phyloP scores from a whole-genome alignment of 352 stramenopile genomes.

The Globisporangium iwayamae region DNA sequence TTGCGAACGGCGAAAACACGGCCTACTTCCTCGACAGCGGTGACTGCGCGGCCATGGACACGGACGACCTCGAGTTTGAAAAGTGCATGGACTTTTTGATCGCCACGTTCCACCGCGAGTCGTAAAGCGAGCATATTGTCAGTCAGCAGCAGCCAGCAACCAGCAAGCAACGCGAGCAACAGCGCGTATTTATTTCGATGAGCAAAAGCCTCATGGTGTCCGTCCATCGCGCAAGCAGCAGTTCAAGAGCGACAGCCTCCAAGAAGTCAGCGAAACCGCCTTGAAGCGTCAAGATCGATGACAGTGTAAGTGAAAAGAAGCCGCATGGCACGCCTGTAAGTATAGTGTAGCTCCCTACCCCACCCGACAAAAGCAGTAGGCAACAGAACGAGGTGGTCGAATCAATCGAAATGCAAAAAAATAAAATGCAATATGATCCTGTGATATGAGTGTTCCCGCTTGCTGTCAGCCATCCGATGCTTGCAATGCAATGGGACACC shows the following conservation, averaged over 20 bases:
- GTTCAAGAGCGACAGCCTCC: neutral
- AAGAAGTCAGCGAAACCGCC: neutral
- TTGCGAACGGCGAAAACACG: constrained; percentile 38
- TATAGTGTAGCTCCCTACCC: neutral
- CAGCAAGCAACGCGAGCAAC: constrained; percentile 9
- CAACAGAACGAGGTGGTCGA: neutral
- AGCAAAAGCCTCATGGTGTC: constrained; percentile 3
- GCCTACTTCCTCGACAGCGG: constrained; percentile 44
- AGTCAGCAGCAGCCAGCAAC: neutral
- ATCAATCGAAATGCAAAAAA: neutral
- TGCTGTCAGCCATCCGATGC: neutral
- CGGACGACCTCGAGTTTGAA: constrained; percentile 67
- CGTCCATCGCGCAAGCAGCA: neutral
- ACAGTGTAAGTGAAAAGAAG: neutral
- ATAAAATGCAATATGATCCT: neutral
- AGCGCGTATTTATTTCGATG: constrained; percentile 21
- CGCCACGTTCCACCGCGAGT: constrained; percentile 60
- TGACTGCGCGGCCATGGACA: constrained; percentile 34
- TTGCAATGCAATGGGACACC: neutral
- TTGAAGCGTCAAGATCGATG: neutral
- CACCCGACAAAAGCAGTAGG: neutral
- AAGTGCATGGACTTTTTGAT: constrained; percentile 83
- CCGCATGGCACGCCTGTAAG: neutral
- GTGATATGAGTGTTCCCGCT: neutral
- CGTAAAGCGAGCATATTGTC: constrained; percentile 12